A percentile compares a stretch with the other conserved stretches of the same genome.
phyloP scores from a whole-genome alignment of 2,329 filamentous ascomycete species.

The Fusarium beomiforme region DNA sequence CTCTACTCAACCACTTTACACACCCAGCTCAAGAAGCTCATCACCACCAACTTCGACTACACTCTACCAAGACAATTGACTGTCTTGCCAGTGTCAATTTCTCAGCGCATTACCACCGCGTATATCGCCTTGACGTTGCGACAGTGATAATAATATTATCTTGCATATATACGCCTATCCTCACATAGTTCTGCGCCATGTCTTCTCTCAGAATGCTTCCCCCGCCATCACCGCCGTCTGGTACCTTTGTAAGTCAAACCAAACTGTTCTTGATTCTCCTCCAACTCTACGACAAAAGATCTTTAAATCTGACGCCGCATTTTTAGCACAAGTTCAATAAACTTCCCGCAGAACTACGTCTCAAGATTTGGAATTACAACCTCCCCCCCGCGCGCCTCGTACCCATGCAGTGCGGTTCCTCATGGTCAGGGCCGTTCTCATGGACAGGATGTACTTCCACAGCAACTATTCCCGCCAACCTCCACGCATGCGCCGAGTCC shows the following conservation, averaged over 20 bases:
- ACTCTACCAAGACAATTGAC: neutral
- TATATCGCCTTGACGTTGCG: neutral
- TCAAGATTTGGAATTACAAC: constrained; percentile 59
- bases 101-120: neutral
- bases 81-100: neutral
- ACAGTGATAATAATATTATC: neutral
- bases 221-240: neutral
- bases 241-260: constrained; percentile 31
- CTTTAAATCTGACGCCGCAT: constrained; percentile 7
- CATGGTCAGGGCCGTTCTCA: constrained; percentile 35
- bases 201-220: constrained; percentile 5
- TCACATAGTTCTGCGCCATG: constrained; percentile 6
- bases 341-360: constrained; percentile 58
- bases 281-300: neutral
- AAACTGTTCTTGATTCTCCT: neutral
- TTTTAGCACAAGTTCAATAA: constrained; percentile 53
- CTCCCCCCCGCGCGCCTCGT: constrained; percentile 56
- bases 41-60: neutral
- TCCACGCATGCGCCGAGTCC: constrained; percentile 59
- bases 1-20: neutral
- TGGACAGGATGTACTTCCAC: constrained; percentile 53
- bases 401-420: constrained; percentile 53
- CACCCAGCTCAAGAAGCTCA: neutral
- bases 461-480: constrained; percentile 54
- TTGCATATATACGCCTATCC: neutral